A percentile compares a stretch with the other conserved stretches of the same genome.
These are phyloP conservation scores for Kalmusia sp. DNA, from an alignment of 2,329 filamentous ascomycete species.

Conservation along the genomic window DNA sequence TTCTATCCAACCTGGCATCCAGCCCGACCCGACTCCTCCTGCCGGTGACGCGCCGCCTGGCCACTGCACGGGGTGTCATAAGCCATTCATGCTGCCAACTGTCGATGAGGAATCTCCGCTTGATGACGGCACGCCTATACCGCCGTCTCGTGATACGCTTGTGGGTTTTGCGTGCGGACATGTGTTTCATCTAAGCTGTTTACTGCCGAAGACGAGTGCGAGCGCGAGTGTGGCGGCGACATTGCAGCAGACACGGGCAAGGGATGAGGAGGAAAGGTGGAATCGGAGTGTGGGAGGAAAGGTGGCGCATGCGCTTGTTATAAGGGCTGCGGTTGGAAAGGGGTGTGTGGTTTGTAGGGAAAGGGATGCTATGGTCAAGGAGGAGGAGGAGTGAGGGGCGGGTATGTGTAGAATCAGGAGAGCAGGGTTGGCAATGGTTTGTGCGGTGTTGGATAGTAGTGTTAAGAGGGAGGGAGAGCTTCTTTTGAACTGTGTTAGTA, in stretches of 20 bases:
- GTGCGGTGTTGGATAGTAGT: background rate
- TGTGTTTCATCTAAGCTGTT: conserved; percentile 78
- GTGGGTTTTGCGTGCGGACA: conserved; percentile 84
- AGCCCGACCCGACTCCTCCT: conserved; percentile 32
- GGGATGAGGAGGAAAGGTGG: conserved; percentile 52
- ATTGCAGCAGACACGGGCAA: conserved; percentile 51
- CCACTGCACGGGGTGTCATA: conserved; percentile 43
- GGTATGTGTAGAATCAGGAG: background rate
- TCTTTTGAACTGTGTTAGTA: background rate
- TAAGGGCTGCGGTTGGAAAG: conserved; percentile 75
- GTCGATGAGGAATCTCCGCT: conserved; percentile 37
- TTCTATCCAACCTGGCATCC: conserved; percentile 23
- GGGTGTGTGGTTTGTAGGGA: conserved; percentile 46
- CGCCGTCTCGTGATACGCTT: conserved; percentile 64
- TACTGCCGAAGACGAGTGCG: conserved; percentile 59
- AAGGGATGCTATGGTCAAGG: conserved; percentile 29
- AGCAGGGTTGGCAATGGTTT: background rate
- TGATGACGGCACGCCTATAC: conserved; percentile 30
- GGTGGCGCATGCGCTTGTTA: conserved; percentile 73
- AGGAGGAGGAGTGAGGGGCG: conserved; percentile 9
- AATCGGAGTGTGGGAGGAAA: conserved; percentile 71
- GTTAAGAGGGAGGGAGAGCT: background rate
- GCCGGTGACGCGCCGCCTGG: conserved; percentile 38
- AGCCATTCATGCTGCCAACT: conserved; percentile 40
- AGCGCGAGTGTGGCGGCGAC: conserved; percentile 51